Conservation (phyloP, 306 rosid species). For the Vigna hirtella region DNA sequence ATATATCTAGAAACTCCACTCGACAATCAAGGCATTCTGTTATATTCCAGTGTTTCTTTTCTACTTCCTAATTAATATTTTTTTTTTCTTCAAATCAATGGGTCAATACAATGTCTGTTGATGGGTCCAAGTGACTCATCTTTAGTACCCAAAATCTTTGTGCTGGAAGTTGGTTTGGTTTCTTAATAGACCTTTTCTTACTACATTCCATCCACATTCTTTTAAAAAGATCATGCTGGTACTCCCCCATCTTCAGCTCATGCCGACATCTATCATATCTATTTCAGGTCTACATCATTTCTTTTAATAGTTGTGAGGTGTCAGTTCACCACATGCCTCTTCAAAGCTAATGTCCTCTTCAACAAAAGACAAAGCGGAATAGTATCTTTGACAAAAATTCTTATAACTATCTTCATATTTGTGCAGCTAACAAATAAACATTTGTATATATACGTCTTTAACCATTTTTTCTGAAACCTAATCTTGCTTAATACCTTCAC, state of each 20-base stretch:
- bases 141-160: constrained; percentile 27
- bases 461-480: too few relatives aligned
- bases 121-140: constrained; percentile 35
- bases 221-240: constrained; percentile 13
- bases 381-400: not conserved
- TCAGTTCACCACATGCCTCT: not conserved
- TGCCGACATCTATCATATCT: not conserved
- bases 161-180: constrained; percentile 17
- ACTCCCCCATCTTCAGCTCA: not conserved
- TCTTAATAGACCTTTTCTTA: not conserved
- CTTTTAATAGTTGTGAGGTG: not conserved
- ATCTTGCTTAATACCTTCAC: too few relatives aligned
- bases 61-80: not conserved
- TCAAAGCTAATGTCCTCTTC: not conserved
- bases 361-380: constrained; percentile 24
- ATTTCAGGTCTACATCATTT: not conserved
- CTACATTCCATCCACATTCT: constrained; percentile 26
- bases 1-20: not conserved
- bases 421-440: too few relatives aligned
- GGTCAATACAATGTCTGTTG: not conserved
- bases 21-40: constrained; percentile 5
- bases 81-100: not conserved
- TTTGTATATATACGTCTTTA: too few relatives aligned
- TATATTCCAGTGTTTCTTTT: not conserved
- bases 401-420: not conserved